phyloP scores from a whole-genome alignment of 345 rosid species.

The Lumnitzera racemosa region DNA sequence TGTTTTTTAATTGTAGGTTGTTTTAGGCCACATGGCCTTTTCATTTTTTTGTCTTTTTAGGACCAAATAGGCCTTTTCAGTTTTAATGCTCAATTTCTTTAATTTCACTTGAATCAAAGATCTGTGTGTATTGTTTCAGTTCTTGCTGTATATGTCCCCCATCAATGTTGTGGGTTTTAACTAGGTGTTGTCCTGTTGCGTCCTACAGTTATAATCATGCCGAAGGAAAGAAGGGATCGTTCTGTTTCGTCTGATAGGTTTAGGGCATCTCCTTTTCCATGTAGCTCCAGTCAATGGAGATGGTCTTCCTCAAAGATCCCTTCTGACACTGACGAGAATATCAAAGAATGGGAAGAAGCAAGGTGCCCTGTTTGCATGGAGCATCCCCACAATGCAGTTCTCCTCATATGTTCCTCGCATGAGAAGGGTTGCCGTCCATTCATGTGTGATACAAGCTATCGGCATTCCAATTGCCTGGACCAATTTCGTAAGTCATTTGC shows the following conservation, averaged over 20 bases:
- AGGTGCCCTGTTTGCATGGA: constrained; percentile 98
- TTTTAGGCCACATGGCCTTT: no score
- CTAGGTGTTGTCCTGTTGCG: not conserved
- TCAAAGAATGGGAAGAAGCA: constrained; percentile 94
- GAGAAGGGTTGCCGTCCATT: constrained; percentile 92
- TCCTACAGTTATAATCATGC: constrained; percentile 35
- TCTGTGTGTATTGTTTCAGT: not conserved
- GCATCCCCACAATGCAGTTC: constrained; percentile 96
- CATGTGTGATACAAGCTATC: constrained; percentile 97
- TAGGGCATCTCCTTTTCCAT: constrained; percentile 46
- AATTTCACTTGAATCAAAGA: no score
- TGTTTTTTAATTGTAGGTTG: no score
- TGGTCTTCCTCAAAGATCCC: constrained; percentile 37
- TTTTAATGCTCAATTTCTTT: no score
- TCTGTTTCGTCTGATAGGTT: constrained; percentile 59
- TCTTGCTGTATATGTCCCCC: not conserved
- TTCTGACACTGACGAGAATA: constrained; percentile 38
- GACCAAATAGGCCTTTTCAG: no score
- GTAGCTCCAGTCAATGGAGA: constrained; percentile 46
- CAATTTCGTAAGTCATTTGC: constrained; percentile 70
- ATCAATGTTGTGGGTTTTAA: not conserved
- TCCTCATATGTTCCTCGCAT: constrained; percentile 82
- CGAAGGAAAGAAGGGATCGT: constrained; percentile 83
- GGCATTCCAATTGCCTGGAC: constrained; percentile 94
- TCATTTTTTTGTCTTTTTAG: no score